Percentiles rank a stretch among this genome's conserved stretches.
Evolutionary conservation across 805 yeast genomes (phyloP).

Genomic region (Saccharomycopsis sp.): DNA sequence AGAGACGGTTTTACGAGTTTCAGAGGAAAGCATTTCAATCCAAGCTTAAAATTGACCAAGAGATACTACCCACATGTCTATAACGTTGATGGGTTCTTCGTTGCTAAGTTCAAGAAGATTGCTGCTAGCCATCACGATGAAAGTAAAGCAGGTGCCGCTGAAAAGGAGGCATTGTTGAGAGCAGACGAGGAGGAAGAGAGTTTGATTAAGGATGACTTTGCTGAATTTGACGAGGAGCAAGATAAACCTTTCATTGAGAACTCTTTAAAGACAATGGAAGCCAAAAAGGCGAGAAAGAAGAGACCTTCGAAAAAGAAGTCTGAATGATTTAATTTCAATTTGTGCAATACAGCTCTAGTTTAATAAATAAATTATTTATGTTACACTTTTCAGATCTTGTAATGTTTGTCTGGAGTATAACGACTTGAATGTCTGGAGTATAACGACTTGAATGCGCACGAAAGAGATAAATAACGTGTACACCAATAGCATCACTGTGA

Average conservation of each 20-base stretch:
- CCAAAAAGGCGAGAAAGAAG: constrained; percentile 71
- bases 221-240: constrained; percentile 68
- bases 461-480: too few relatives aligned
- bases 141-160: constrained; percentile 81
- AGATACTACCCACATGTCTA: constrained; percentile 98
- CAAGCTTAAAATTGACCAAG: constrained; percentile 72
- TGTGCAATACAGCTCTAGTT: background rate
- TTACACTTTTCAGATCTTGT: too few relatives aligned
- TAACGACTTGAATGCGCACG: too few relatives aligned
- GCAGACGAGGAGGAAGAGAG: constrained; percentile 72
- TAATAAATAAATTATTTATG: too few relatives aligned
- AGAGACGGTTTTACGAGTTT: constrained; percentile 90
- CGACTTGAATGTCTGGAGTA: too few relatives aligned
- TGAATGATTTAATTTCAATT: too few relatives aligned
- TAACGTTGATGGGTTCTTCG: constrained; percentile 97
- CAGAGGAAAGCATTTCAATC: constrained; percentile 87
- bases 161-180: constrained; percentile 76
- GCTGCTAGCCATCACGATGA: constrained; percentile 82
- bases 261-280: constrained; percentile 56
- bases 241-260: constrained; percentile 68
- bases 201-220: constrained; percentile 79
- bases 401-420: too few relatives aligned
- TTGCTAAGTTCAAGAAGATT: constrained; percentile 90
- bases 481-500: too few relatives aligned
- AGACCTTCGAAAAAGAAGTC: constrained; percentile 26